These are phyloP conservation scores for Lophiostoma macrostomum DNA, from an alignment of 495 filamentous ascomycete species.

Conservation along the genomic window DNA sequence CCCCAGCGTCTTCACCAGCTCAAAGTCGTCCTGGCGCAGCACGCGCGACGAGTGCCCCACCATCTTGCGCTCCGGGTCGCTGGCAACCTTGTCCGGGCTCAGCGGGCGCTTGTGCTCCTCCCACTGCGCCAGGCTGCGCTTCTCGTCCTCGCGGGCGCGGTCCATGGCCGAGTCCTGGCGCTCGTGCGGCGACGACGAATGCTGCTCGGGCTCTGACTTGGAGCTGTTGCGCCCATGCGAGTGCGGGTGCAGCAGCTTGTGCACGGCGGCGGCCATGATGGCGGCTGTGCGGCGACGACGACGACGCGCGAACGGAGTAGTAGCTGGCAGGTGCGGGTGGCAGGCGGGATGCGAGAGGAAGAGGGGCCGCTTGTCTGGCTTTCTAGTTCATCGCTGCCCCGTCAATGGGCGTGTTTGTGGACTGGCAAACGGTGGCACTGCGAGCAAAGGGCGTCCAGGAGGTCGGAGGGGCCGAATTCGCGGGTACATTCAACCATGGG, in stretches of 20 bases:
- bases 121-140: conserved; percentile 48
- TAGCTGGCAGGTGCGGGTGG: conserved; percentile 1
- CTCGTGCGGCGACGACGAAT: neutral
- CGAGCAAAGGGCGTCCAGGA: conserved; percentile 1
- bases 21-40: conserved; percentile 69
- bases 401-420: conserved; percentile 11
- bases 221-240: no score
- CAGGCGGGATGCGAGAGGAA: neutral
- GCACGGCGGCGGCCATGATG: conserved; percentile 30
- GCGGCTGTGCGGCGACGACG: conserved; percentile 8
- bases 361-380: conserved; percentile 1
- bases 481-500: conserved; percentile 27
- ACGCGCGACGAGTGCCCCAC: conserved; percentile 55
- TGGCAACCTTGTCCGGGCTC: conserved; percentile 53
- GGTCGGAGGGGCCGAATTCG: conserved; percentile 18
- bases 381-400: conserved; percentile 23
- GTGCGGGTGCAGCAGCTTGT: conserved; percentile 21
- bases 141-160: conserved; percentile 47
- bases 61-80: conserved; percentile 55
- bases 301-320: neutral
- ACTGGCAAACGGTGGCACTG: conserved; percentile 1
- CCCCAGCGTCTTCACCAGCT: conserved; percentile 83
- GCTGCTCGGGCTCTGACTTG: neutral
- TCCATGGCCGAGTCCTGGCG: conserved; percentile 28
- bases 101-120: conserved; percentile 45